Evolutionary conservation across 371 early-diverging fungal species (phyloP), one percentile per base, ranked within the genome.

Genomic region (Saksenaea vasiformis): DNA sequence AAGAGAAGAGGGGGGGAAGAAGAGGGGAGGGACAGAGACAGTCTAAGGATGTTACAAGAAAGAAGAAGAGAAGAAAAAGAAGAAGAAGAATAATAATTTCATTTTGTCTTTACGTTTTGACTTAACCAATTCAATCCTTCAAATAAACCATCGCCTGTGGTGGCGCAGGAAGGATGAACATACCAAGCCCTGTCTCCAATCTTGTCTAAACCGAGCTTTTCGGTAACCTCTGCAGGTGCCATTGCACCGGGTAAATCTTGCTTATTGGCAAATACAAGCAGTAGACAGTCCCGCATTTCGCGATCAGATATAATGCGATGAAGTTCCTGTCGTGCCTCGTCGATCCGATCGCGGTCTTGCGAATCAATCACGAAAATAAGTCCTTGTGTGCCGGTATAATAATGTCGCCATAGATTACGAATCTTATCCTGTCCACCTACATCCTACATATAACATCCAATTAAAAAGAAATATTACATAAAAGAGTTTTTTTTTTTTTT

Each of bases 341-440:
- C 88, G 69, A 94, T 90, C 71, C 94, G 85, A 69, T 92, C 92
- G 22, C 84, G 79, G 65, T 93, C 94, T 64, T 87, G 87, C n/a
- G 90, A 90, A 71, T 94, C 95, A 43, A 95, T 91, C 0, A 95
- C 93, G 70, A 93, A 93, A 58, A 95, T 91, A 38, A 95, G 74
- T 27, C 91, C 94, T 67, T 95, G 93, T 14, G 94, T 93, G 13
- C 92, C 92, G 3, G 91, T 89, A 64, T 91, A 93, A 75, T 94
- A 94, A 64, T 93, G 94, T 66, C 94, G 84, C 95, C 95, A 94
- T 35, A 94, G 73, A 39, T 93, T 93, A 54, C 95, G 79, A 70
- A 94, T 94, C 78, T 92, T 94, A 73, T 92, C 93, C 72, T 94
- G 95, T 60, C 95, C 95, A 57, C 95, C 95, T 0, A 94, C 93